phyloP scores from a whole-genome alignment of 768 basidiomycete genomes.

The Mycena olivaceomarginata region DNA sequence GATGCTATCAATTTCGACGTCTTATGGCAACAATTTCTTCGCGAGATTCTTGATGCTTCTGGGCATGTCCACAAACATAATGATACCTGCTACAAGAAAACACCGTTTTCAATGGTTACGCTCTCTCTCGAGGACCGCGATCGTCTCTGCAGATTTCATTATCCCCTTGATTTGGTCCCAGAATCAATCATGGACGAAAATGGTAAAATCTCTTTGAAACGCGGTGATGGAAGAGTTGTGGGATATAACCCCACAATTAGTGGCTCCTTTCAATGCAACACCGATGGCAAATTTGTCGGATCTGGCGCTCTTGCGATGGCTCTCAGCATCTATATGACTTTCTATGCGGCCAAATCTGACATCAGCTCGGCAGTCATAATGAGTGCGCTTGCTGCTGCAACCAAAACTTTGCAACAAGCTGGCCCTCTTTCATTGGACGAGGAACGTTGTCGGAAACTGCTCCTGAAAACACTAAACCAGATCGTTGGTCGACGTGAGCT shows the following conservation, averaged over 20 bases:
- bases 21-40: constrained; percentile 7
- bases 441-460: constrained; percentile 7
- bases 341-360: constrained; percentile 29
- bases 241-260: too few relatives aligned
- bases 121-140: constrained; percentile 17
- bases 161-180: constrained; percentile 4
- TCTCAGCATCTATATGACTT: constrained; percentile 26
- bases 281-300: background rate
- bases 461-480: constrained; percentile 39
- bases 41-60: constrained; percentile 16
- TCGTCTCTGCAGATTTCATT: constrained; percentile 37
- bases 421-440: background rate
- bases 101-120: constrained; percentile 1
- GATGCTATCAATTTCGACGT: background rate
- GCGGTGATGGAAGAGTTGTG: background rate
- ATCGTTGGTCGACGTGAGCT: constrained; percentile 34
- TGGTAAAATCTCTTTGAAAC: constrained; percentile 36
- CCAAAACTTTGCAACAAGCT: background rate
- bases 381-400: constrained; percentile 39
- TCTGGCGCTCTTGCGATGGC: constrained; percentile 35
- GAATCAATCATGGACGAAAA: constrained; percentile 38
- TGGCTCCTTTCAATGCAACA: too few relatives aligned
- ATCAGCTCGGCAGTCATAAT: constrained; percentile 35
- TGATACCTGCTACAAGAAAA: constrained; percentile 16
- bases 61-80: constrained; percentile 14